Base-by-base conservation (phyloP, 345 rosid species). In the Cochlearia excelsa region DNA sequence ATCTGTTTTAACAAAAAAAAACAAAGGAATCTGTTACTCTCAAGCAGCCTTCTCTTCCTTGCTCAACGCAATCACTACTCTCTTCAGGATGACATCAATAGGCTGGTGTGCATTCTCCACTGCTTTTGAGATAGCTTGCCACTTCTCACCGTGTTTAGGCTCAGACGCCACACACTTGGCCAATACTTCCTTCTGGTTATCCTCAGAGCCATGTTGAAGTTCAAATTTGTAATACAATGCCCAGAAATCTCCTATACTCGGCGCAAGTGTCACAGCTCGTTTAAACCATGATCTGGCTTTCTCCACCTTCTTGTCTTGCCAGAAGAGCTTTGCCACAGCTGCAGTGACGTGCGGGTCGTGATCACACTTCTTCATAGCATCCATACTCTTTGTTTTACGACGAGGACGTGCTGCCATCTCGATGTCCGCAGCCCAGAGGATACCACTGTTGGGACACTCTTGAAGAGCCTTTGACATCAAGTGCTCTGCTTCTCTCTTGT, bases 391-490 rank as follows among this genome's bases (percentile, higher is more conserved):
- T 61, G 79, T 76, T 80, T 69, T 91, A 4, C 84, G 84, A 30
- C 87, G 84, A 27, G 89, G 87, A 26, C 92, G 86, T 3, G 96
- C 86, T 46, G 69, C 88, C 96, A 88, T 88, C 77, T 87, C 86
- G 35, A 91, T 81, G 0, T 89, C 80, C 1, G 85, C 82, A 52
- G 98, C 98, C 98, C 96, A 91, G 47, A 91, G 64, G 48, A 85
- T 85, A 55, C 96, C 98, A 74, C 95, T 91, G 46, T 30, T 81
- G 8, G 96, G 95, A 65, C 98, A 91, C 79, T 76, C 98, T 74
- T 88, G 98, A 68, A 91, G 74, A 41, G 92, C 98, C 83, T 88
- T 91, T 4, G 98, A 84, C 96, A 91, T 87, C 76, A 91, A 63
- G 28, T 68, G 80, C 64, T 85, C 98, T 61, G 95, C 79, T 67